Base-by-base conservation (phyloP, 1,284 basidiomycete genomes). In the Apiotrichum gracile region DNA sequence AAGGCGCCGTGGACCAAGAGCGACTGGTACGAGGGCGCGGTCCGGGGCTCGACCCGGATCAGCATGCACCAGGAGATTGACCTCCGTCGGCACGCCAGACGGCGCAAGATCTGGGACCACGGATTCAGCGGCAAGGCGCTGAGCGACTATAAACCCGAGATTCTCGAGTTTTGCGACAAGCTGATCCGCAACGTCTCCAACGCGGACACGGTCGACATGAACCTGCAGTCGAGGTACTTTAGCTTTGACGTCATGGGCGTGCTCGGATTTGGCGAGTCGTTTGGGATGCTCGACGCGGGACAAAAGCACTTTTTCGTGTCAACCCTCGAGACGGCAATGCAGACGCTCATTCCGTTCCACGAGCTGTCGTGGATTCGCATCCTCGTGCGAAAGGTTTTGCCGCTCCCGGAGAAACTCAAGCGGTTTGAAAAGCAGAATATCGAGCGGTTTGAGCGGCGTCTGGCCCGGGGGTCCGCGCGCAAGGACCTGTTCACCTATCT, bases 241-340 rank as follows among this genome's bases (percentile, higher is more conserved):
- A 87, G 87, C 1, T 93, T 94, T 70, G 89, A 92, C 71, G 87
- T 89, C 62, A 87, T 92, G 50, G 81, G 86, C 52, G 85, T 88
- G 65, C 79, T 90, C 21, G 87, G 88, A 0, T 91, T 91, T 62
- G 90, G 90, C 10, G 81, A 82, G 13, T 85, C 91, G 0, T 94
- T 94, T 62, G 90, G 88, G 29, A 96, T 96, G 91, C 79, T 94
- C 53, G 71, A 82, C 49, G 81, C 84, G 6, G 85, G 81, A 29
- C 81, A 81, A 5, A 53, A 49, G 46, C 51, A 53, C 46, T 48
- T 48, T n/a, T 53, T 44, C 22, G 51, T 53, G 21, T 19, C 29
- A 27, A 53, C 51, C 7, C 51, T 53, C 34, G 51, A 53, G 35
- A 31, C 38, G 13, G 47, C 31, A 14, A 53, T 53, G 51, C 34